These are phyloP conservation scores for Populus pruinosa DNA, from an alignment of 345 rosid genomes.

Conservation along the genomic window DNA sequence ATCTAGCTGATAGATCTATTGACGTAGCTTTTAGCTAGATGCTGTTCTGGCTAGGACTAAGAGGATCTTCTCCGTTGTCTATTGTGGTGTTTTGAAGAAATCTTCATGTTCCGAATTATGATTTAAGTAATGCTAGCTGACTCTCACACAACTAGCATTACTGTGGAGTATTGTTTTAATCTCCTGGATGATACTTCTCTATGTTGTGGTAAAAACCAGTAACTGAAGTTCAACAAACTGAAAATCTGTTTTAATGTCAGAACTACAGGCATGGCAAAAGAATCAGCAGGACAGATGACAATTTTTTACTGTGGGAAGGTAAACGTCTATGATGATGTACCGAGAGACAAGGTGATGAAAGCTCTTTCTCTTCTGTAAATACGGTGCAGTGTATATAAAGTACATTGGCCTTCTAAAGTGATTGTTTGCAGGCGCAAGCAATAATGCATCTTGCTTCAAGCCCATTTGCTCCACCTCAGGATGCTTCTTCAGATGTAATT, in stretches of 20 bases:
- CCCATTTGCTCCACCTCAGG: conserved; percentile 20
- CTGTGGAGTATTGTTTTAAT: no score
- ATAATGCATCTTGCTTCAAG: conserved; percentile 41
- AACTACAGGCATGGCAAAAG: conserved; percentile 17
- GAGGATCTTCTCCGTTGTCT: neutral
- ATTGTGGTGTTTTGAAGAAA: neutral
- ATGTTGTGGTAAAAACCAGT: neutral
- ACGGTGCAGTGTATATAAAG: neutral
- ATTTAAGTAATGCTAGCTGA: neutral
- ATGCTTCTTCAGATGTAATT: conserved; percentile 20
- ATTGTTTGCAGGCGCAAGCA: conserved; percentile 35
- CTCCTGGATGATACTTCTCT: neutral
- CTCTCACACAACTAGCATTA: neutral
- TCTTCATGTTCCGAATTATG: neutral
- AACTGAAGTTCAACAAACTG: conserved; percentile 17
- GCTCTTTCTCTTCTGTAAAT: conserved; percentile 4
- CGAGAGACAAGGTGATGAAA: conserved; percentile 31
- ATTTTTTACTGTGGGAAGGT: conserved; percentile 46
- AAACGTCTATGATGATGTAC: conserved; percentile 38
- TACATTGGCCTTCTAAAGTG: conserved; percentile 11
- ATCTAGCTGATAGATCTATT: neutral
- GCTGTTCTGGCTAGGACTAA: neutral
- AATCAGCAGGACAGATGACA: conserved; percentile 36
- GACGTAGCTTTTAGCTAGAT: neutral
- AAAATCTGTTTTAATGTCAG: conserved; percentile 21